Percentiles rank a stretch among this genome's conserved stretches.
Evolutionary conservation across 169 alveolate species (phyloP).

Genomic region (Amoebophrya sp.): DNA sequence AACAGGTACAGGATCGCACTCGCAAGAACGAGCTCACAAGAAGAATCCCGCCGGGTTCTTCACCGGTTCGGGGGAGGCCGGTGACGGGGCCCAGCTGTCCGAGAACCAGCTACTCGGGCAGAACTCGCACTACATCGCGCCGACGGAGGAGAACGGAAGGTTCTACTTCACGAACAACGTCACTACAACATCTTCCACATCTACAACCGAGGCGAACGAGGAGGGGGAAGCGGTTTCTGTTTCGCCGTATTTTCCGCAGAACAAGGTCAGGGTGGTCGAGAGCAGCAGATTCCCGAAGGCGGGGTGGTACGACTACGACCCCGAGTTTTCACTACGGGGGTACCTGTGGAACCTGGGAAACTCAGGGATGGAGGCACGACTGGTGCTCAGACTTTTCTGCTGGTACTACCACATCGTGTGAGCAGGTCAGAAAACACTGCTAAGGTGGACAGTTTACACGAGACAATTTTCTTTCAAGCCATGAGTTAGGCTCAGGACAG

Average conservation of each 20-base stretch:
- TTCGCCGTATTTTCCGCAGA: not conserved
- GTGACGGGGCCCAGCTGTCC: not conserved
- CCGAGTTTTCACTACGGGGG: not conserved
- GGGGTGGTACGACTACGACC: not conserved
- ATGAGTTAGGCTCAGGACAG: no score
- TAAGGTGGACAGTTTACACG: no score
- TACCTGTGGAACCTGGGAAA: not conserved
- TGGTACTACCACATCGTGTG: not conserved
- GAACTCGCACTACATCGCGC: not conserved
- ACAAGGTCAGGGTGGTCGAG: not conserved
- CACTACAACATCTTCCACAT: not conserved
- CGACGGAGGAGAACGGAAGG: not conserved
- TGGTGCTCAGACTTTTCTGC: not conserved
- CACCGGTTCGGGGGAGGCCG: no score
- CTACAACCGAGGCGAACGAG: not conserved
- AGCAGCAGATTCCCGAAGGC: not conserved
- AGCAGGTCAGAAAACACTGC: no score
- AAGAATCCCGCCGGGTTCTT: not conserved
- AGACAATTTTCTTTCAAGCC: no score
- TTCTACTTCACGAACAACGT: no score
- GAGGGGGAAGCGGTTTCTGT: not conserved
- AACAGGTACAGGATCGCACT: no score
- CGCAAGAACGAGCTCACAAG: no score
- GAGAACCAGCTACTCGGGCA: not conserved
- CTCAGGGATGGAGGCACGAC: not conserved